Evolutionary conservation across 139 green algal genomes (phyloP).

Genomic region (Marvania coccoides): DNA sequence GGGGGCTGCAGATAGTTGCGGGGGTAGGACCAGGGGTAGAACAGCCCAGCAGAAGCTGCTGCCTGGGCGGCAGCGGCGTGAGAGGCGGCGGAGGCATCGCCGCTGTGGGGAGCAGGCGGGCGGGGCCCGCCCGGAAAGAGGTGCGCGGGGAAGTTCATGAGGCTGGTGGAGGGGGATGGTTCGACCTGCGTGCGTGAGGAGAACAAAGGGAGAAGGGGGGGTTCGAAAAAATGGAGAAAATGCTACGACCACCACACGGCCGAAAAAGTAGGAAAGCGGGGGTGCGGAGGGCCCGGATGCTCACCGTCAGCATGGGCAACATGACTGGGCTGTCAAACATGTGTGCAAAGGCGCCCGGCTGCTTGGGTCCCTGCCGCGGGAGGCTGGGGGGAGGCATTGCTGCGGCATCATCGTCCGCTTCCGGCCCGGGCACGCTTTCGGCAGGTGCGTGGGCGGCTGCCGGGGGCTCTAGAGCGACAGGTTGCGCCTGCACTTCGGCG

Average conservation of each 20-base stretch:
- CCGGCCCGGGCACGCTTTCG: no score
- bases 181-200: constrained; percentile 18
- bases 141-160: constrained; percentile 15
- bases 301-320: background rate
- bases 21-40: background rate
- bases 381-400: no score
- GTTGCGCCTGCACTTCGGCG: no score
- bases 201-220: background rate
- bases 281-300: background rate
- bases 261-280: background rate
- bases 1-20: constrained; percentile 18
- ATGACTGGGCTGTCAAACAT: constrained; percentile 1
- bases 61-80: background rate
- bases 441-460: no score
- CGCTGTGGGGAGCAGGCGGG: background rate
- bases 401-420: no score
- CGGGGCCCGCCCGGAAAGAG: background rate
- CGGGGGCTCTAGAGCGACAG: no score
- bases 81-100: background rate
- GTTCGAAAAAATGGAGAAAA: background rate
- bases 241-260: no score
- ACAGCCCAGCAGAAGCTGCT: background rate
- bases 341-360: background rate
- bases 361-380: no score
- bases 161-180: constrained; percentile 8